Percentiles rank a stretch among this genome's conserved stretches.
Evolutionary conservation across 2,329 filamentous ascomycete genomes (phyloP).

Genomic region (Akanthomyces lecanii): DNA sequence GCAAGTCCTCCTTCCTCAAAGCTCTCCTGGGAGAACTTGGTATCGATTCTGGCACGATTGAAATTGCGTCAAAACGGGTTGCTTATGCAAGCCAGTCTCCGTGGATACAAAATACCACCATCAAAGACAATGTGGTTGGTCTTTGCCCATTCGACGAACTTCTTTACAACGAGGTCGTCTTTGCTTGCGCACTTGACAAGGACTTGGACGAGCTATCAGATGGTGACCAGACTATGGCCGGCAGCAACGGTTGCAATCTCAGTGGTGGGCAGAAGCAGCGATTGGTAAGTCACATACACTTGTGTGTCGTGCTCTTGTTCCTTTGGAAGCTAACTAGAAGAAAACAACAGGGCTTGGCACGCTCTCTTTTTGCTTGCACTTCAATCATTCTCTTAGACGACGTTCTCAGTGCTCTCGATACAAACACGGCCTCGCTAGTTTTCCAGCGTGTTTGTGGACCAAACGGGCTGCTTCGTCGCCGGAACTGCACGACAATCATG

Average conservation of each 20-base stretch:
- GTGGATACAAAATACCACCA: neutral
- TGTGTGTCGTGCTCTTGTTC: neutral
- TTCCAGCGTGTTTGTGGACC: neutral
- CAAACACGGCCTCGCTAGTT: neutral
- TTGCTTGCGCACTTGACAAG: neutral
- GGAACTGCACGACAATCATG: neutral
- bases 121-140: neutral
- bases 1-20: slow-evolving; percentile 1
- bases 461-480: neutral
- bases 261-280: slow-evolving; percentile 13
- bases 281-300: neutral
- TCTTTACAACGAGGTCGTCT: neutral
- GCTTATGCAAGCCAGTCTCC: neutral
- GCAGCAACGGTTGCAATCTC: slow-evolving; percentile 7
- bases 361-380: slow-evolving; percentile 13
- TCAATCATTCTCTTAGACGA: slow-evolving; percentile 21
- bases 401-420: slow-evolving; percentile 19
- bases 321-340: neutral
- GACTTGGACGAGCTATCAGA: neutral
- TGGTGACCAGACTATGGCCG: neutral
- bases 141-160: neutral
- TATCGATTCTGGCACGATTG: neutral
- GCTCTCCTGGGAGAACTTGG: neutral
- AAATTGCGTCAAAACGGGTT: neutral
- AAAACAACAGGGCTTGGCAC: slow-evolving; percentile 14